These are phyloP conservation scores for Erysimum cheiri DNA, from an alignment of 441 rosid species.

Conservation along the genomic window DNA sequence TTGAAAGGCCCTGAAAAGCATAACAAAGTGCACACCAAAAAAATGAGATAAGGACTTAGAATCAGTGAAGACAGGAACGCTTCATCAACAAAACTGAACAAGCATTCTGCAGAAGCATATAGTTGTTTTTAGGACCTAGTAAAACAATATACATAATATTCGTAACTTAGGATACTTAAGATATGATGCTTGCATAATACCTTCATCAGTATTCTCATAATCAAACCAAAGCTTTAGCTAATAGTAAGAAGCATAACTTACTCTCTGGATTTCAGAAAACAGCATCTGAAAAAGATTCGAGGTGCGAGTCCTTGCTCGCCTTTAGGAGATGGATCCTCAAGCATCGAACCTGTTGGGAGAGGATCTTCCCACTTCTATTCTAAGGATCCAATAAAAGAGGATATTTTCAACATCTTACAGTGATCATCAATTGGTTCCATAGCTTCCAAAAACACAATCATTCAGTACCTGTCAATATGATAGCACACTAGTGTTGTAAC, in stretches of 20 bases:
- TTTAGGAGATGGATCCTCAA: constrained; percentile 75
- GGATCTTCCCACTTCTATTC: constrained; percentile 97
- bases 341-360: constrained; percentile 90
- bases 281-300: constrained; percentile 80
- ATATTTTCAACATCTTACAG: background rate
- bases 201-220: constrained; percentile 65
- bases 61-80: constrained; percentile 14
- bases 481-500: constrained; percentile 82
- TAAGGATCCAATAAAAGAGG: constrained; percentile 30
- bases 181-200: constrained; percentile 44
- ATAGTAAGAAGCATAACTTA: constrained; percentile 44
- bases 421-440: constrained; percentile 1
- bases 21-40: constrained; percentile 5
- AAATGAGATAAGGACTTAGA: constrained; percentile 30
- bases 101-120: background rate
- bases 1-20: constrained; percentile 81
- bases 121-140: background rate
- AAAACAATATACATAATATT: constrained; percentile 10
- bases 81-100: background rate
- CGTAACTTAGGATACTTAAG: constrained; percentile 16
- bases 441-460: constrained; percentile 4
- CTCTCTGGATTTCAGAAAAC: constrained; percentile 77
- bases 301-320: constrained; percentile 87
- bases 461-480: constrained; percentile 91
- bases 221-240: background rate